Conservation (phyloP, 2,329 filamentous ascomycete genomes). For the Diaporthe capsici region DNA sequence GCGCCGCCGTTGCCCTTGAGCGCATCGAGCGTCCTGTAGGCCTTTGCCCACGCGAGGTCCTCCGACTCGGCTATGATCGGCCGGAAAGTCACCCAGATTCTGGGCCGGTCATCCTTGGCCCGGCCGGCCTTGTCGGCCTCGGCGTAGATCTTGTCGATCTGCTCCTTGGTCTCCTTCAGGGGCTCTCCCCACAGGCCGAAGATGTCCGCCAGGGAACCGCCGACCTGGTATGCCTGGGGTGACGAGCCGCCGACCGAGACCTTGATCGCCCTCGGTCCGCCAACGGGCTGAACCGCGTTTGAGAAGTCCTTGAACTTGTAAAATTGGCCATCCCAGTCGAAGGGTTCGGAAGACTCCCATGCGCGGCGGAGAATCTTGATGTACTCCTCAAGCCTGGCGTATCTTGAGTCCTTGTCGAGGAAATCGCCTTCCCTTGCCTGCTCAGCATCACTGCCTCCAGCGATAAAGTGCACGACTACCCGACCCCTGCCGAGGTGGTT, state of each 20-base stretch:
- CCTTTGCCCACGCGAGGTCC: conserved; percentile 73
- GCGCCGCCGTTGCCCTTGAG: conserved; percentile 57
- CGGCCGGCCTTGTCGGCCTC: conserved; percentile 71
- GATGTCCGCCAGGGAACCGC: conserved; percentile 71
- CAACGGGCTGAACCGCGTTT: conserved; percentile 66
- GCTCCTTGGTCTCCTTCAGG: conserved; percentile 73
- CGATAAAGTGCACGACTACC: conserved; percentile 74
- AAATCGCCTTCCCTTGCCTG: conserved; percentile 74
- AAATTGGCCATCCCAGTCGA: conserved; percentile 73
- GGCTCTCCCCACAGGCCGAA: conserved; percentile 76
- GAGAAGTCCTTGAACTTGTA: conserved; percentile 72
- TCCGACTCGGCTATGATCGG: conserved; percentile 74
- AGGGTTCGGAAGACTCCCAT: conserved; percentile 69
- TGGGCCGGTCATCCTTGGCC: conserved; percentile 60
- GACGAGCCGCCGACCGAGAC: conserved; percentile 73
- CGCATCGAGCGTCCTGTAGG: conserved; percentile 67
- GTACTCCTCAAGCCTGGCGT: conserved; percentile 72
- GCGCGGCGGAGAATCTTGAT: conserved; percentile 72
- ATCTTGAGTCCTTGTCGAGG: conserved; percentile 69
- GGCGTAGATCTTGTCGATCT: conserved; percentile 72
- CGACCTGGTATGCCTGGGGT: conserved; percentile 70
- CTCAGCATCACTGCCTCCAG: conserved; percentile 71
- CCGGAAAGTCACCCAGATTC: conserved; percentile 76
- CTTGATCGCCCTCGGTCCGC: conserved; percentile 63
- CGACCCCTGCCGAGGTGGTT: conserved; percentile 71